Base-by-base conservation (phyloP, 768 basidiomycete genomes). In the Serendipita indica region DNA sequence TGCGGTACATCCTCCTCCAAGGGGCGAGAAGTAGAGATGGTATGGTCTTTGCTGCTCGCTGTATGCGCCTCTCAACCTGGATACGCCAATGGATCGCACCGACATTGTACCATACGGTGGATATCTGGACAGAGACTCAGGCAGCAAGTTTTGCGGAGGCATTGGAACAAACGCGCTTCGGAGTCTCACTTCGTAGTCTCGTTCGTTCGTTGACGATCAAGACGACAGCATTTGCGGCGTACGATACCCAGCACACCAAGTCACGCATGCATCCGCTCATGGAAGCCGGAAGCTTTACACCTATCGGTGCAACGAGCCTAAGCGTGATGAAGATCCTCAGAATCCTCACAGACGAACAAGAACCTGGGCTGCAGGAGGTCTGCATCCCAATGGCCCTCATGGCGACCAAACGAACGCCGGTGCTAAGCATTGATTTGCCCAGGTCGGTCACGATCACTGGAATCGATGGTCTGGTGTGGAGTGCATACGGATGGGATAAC, bases 271-370 rank as follows among this genome's bases (percentile, higher is more conserved):
- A 22, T 7, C 49, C 49, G 32, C 49, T 22, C 20, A 54, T 30
- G 20, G 49, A 54, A 54, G 49, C 30, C 30, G 49, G 49, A 54
- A 25, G 30, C n/a, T 33, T 54, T 27, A 54, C 49, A 7, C 49
- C 49, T 22, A 28, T 16, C 20, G 49, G 49, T 22, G 22, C 30
- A 5, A 54, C 49, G 7, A 54, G 22, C 2, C 20, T 54, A 28
- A 54, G 20, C n/a, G n/a, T 33, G 20, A 27, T 54, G 22, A 32
- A 54, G 22, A 54, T 54, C n/a, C 49, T 54, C 10, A 22, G 20
- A 3, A 16, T n/a, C 49, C 30, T 54, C 5, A 54, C 10, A 10
- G 20, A 30, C 20, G 49, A 27, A 13, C 10, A 16, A 30, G n/a
- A 32, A 10, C 20, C 20, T 28, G 10, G 12, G 7, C 27, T 43